phyloP scores from a whole-genome alignment of 768 basidiomycete species.

The Xerocomellus amylosporus region DNA sequence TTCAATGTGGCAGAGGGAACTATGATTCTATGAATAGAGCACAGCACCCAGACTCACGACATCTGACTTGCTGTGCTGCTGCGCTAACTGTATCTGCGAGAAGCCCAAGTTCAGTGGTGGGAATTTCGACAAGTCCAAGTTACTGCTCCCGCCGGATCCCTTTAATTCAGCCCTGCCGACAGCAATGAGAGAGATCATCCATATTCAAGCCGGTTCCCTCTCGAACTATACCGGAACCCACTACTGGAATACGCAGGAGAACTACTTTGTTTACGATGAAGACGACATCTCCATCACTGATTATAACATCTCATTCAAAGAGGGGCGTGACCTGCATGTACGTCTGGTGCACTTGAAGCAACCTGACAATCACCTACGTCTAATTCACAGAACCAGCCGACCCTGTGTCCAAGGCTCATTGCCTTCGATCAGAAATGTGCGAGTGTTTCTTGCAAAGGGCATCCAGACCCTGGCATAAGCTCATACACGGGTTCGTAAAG shows the following conservation, averaged over 20 bases:
- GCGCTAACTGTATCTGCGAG: background rate
- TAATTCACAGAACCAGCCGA: slow-evolving; percentile 33
- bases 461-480: background rate
- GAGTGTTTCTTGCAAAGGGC: slow-evolving; percentile 2
- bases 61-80: background rate
- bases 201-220: slow-evolving; percentile 67
- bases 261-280: slow-evolving; percentile 55
- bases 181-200: slow-evolving; percentile 72
- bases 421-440: slow-evolving; percentile 67
- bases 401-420: slow-evolving; percentile 60
- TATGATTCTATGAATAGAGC: background rate
- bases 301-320: slow-evolving; percentile 63
- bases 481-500: slow-evolving; percentile 34
- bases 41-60: too few species aligned
- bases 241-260: slow-evolving; percentile 81
- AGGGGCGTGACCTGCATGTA: slow-evolving; percentile 53
- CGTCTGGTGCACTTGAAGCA: slow-evolving; percentile 16
- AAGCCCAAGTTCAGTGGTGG: background rate
- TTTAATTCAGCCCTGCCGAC: background rate
- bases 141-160: background rate
- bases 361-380: background rate
- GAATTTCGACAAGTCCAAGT: background rate
- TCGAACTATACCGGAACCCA: slow-evolving; percentile 73
- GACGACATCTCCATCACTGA: slow-evolving; percentile 43
- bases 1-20: background rate